Evolutionary conservation across 2,329 filamentous ascomycete genomes (phyloP), one percentile per base, ranked within the genome.

Genomic region (Cercospora zeina): DNA sequence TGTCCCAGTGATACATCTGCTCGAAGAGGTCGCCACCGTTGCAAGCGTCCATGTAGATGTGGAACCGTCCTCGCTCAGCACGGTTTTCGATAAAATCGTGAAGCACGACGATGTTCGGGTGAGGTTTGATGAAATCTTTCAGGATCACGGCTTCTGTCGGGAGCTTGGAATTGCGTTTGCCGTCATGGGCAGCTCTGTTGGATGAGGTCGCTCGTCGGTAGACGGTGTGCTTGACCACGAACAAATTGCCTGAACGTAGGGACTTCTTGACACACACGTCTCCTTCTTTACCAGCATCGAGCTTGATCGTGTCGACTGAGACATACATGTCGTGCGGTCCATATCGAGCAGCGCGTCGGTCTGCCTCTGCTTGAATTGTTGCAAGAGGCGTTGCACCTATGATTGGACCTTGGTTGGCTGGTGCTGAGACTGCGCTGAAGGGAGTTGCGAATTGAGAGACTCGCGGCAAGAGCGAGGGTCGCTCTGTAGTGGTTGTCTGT

Each of bases 21-120:
- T 47, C 47, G 11, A 33, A 24, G 2, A 69, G 63, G 33, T 68
- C 66, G 11, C 66, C 66, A 19, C 59, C 64, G 5, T 31, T 31
- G 51, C 62, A 65, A 4, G 16, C 16, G 37, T 61, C 19, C 16
- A 55, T 61, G 51, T 50, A 61, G 7, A 61, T 33, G 19, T 16
- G 37, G 33, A 34, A 54, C 6, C 58, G 34, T 1, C 50, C 49
- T 2, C 34, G 11, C n/a, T 9, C 4, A 8, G 33, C 16, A 10
- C 16, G 36, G 5, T 54, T 27, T 7, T 54, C 24, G 24, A 14
- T 14, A 6, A 19, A 31, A 10, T 14, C 33, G 19, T 56, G 33
- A 13, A 57, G 14, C 13, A 24, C 14, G 13, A 61, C 45, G 33
- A 56, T 27, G n/a, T 56, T 51, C 13, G 14, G 42, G 21, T 57